Evolutionary conservation across 805 yeast genomes (phyloP).

Genomic region (Suhomyces xylopsoci): DNA sequence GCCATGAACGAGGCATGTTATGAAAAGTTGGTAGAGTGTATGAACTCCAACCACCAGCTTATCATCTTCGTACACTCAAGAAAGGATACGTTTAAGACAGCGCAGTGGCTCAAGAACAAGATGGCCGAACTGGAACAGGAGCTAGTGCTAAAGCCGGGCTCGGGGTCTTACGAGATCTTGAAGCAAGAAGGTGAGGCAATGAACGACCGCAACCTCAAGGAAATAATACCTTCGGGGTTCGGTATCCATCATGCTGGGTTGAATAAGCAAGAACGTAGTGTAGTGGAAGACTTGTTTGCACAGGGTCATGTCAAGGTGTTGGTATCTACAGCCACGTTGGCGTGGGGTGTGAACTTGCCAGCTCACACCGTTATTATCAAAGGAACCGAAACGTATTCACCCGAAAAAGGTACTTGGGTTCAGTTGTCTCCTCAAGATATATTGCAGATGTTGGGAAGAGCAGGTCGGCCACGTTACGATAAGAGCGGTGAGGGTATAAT

Average conservation of each 20-base stretch:
- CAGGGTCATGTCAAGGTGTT: constrained; percentile 81
- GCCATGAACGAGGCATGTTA: constrained; percentile 92
- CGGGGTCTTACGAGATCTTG: constrained; percentile 62
- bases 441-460: constrained; percentile 96
- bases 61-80: constrained; percentile 92
- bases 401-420: constrained; percentile 85
- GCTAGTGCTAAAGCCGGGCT: constrained; percentile 44
- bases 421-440: constrained; percentile 94
- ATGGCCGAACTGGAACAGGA: constrained; percentile 54
- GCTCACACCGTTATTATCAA: constrained; percentile 92
- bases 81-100: constrained; percentile 85
- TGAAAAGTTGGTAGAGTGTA: constrained; percentile 62
- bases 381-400: constrained; percentile 92
- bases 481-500: constrained; percentile 91
- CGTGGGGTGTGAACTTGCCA: constrained; percentile 97
- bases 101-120: constrained; percentile 65
- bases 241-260: constrained; percentile 95
- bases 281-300: constrained; percentile 83
- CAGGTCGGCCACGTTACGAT: constrained; percentile 95
- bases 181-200: constrained; percentile 58
- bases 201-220: constrained; percentile 52
- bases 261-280: constrained; percentile 64
- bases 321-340: constrained; percentile 89
- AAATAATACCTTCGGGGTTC: constrained; percentile 65
- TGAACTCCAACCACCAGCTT: constrained; percentile 65